Evolutionary conservation across 371 early-diverging fungal species (phyloP), one percentile per base, ranked within the genome.

Genomic region (Actinomucor elegans): DNA sequence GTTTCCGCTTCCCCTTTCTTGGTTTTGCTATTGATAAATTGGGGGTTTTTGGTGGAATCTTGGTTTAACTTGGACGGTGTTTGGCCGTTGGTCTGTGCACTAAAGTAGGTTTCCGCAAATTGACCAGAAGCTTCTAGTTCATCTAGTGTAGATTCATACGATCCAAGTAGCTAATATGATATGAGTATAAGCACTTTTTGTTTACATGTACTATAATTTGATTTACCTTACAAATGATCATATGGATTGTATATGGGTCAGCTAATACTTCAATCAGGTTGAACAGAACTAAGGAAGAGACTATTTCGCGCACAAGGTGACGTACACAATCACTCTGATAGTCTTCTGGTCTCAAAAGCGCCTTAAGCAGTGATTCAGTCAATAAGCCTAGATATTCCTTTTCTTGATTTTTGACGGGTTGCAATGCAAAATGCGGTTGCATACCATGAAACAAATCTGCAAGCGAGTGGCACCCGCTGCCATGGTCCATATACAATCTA

Each of bases 401-500:
- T 37, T 82, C 79, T 31, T 71, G 48, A 24, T 74, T 69, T 38
- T 75, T 69, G 24, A 68, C 60, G 26, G 70, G 64, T 24, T 67
- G 53, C 10, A 84, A 48, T 0, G 82, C 84, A 66, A 79, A 79
- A 51, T 84, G 84, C 4, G 84, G 84, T 23, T 84, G 84, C 48
- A 78, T 63, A n/a, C 84, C 84, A 59, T 84, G 82, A 56, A 84
- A 84, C 9, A 80, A 61, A 1, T 65, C 59, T 23, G 69, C 69
- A 5, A 84, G 48, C 1, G 69, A 61, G 1, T 67, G 63, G 11
- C 77, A 56, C 18, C 76, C 75, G 37, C 81, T 73, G 0, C 75
- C 81, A 48, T 79, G 81, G 15, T 75, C 71, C 50, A 80, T 77
- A 11, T 71, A 57, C 10, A 79, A 40, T 37, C 79, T 69, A 27